Base-by-base conservation (phyloP, 768 basidiomycete genomes). In the Aureoboletus auriporus region DNA sequence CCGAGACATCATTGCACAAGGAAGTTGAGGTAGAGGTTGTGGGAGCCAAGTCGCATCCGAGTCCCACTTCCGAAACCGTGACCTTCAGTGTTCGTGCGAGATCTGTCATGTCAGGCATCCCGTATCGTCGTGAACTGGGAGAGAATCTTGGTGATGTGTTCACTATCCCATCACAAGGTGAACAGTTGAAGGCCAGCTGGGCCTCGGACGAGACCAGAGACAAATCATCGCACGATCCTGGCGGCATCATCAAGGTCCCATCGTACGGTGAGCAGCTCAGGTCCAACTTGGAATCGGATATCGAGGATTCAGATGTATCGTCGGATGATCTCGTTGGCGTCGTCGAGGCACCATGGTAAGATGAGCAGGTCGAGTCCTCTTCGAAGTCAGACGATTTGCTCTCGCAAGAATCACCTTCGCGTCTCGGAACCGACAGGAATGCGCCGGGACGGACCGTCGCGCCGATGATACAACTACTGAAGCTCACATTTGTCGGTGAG, bases 401-500 rank as follows among this genome's bases (percentile, higher is more conserved):
- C 28, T 46, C 51, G 4, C 33, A n/a, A 5, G 11, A 11, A n/a
- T 12, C 28, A 26, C 27, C 26, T 1, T 37, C 30, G 6, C 39
- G 1, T 29, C 33, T 52, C 4, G 49, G 49, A 6, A 61, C 29
- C 8, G 33, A 49, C 11, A 63, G 50, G 49, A 60, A 61, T 1
- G 17, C 11, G 6, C 44, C 42, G 0, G n/a, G n/a, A 8, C 45
- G 57, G 8, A 35, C 17, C 0, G 56, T 59, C 17, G 50, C 35
- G 5, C 54, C 55, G 16, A 60, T 63, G 33, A 57, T 26, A 8
- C 46, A 8, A 30, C 47, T 61, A 20, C 13, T 40, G 46, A 62
- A 56, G 3, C 23, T 39, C 12, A 60, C 12, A 9, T 35, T 36
- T 5, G 41, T 43, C 4, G 27, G 7, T 12, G 27, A 40, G 31